These are phyloP conservation scores for Pseudoscleropodium purum DNA, from an alignment of 225 moss, liverwort and hornwort species.

Conservation along the genomic window DNA sequence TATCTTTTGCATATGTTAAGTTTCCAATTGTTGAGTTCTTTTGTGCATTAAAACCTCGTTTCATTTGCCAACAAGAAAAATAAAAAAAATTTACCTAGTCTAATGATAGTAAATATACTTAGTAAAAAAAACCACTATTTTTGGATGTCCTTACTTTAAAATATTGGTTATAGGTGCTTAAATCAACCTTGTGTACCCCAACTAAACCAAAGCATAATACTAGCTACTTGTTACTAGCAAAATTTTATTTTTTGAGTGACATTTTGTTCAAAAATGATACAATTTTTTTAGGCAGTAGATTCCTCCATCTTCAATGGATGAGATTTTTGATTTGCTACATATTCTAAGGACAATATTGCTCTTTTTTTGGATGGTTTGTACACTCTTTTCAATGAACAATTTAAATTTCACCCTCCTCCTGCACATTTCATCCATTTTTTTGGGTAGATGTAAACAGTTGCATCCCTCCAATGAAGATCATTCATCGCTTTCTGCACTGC, in stretches of 20 bases:
- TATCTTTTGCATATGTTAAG: background rate
- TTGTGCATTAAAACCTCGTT: rapidly evolving
- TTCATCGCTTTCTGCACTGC: background rate
- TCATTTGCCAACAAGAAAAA: background rate
- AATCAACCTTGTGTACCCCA: background rate
- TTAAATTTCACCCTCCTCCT: background rate
- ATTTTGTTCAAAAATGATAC: background rate
- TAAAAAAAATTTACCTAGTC: rapidly evolving
- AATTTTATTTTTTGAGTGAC: background rate
- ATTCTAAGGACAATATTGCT: background rate
- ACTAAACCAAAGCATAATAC: background rate
- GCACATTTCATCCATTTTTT: background rate
- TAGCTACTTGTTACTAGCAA: rapidly evolving
- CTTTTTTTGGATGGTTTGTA: background rate
- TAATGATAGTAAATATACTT: background rate
- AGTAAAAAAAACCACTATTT: rapidly evolving
- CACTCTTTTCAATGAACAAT: background rate
- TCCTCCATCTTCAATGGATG: rapidly evolving
- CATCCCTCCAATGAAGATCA: background rate
- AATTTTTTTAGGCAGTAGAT: background rate
- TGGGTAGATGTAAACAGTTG: background rate
- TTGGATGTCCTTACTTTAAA: background rate
- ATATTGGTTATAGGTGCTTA: no score
- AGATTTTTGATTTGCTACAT: background rate
- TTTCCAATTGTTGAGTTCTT: background rate